Conservation (phyloP, 768 basidiomycete species). For the Suillus sp. region DNA sequence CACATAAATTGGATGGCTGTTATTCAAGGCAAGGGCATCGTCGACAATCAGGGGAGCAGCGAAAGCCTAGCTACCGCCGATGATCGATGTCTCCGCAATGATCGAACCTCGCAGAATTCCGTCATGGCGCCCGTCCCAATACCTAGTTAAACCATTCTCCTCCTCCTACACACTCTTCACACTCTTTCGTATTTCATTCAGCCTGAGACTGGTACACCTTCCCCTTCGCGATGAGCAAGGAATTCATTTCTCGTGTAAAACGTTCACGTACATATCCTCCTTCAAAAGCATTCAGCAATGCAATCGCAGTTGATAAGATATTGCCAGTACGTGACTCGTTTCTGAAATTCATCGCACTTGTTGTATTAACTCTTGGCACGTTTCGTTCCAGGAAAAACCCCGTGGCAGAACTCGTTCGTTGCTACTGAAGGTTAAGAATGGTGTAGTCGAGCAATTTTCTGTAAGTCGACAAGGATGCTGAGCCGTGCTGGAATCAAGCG, state of each 20-base stretch:
- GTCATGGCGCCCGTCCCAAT: background rate
- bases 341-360: background rate
- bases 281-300: background rate
- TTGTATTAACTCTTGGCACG: constrained; percentile 17
- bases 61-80: background rate
- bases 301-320: background rate
- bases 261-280: background rate
- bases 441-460: background rate
- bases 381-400: background rate
- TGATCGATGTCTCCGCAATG: background rate
- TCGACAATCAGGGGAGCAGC: background rate
- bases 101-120: background rate
- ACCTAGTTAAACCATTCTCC: background rate
- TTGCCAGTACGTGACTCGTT: background rate
- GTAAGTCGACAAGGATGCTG: background rate
- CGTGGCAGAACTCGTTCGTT: background rate
- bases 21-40: background rate
- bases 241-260: background rate
- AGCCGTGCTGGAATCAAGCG: background rate
- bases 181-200: background rate
- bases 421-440: background rate
- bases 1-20: background rate
- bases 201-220: background rate
- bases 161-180: background rate
- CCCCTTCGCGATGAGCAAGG: background rate